Evolutionary conservation across 202 grass and related monocot species (phyloP).

Genomic region (Brachypodium distachyon): DNA sequence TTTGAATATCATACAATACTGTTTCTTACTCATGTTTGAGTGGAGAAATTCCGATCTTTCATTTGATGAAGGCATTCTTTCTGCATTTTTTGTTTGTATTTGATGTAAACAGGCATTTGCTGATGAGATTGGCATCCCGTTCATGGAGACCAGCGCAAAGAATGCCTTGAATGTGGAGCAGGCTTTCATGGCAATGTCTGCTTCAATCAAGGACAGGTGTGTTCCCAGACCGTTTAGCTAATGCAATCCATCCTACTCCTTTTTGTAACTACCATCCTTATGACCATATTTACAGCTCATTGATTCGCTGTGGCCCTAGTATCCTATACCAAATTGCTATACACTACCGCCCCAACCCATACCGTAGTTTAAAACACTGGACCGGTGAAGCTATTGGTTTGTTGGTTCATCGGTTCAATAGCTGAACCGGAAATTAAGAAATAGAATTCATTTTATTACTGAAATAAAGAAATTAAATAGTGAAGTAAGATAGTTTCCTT

Average conservation of each 20-base stretch:
- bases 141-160: conserved; percentile 94
- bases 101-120: conserved; percentile 47
- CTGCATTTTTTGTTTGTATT: not conserved
- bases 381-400: not conserved
- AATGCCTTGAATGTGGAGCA: conserved; percentile 73
- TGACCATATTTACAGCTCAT: not conserved
- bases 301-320: not conserved
- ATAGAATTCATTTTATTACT: no score
- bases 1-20: not conserved
- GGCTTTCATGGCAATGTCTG: conserved; percentile 78
- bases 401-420: no score
- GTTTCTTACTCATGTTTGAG: not conserved
- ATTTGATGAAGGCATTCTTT: not conserved
- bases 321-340: not conserved
- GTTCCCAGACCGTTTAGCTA: not conserved
- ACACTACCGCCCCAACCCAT: no score
- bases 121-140: conserved; percentile 91
- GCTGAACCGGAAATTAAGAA: no score
- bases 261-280: not conserved
- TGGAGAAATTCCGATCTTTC: not conserved
- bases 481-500: no score
- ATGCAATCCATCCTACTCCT: not conserved
- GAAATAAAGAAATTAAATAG: no score
- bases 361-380: no score
- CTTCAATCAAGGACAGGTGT: conserved; percentile 63